These are phyloP conservation scores for Cyclotella kingstonii DNA, from an alignment of 108 stramenopile species.

Conservation along the genomic window DNA sequence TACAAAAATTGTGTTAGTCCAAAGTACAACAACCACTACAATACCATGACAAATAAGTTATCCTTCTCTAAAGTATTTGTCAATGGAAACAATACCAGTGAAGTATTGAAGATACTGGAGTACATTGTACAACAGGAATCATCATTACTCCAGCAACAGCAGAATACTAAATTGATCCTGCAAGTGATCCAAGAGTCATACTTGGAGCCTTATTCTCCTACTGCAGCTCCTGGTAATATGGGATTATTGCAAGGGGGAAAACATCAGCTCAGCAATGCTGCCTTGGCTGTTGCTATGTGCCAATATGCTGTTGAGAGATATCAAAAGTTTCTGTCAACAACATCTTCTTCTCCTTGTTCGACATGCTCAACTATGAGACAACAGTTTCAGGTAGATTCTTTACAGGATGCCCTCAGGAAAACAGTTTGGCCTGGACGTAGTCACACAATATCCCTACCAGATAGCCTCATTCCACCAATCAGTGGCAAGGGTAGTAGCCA, in stretches of 20 bases:
- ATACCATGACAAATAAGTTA: conserved; percentile 13
- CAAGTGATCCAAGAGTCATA: conserved; percentile 20
- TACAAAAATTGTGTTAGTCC: too few species aligned
- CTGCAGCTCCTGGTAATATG: conserved; percentile 5
- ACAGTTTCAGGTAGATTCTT: background rate
- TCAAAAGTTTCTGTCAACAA: background rate
- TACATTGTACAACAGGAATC: conserved; percentile 10
- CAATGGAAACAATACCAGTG: conserved; percentile 16
- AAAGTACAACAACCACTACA: too few species aligned
- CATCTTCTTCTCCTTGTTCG: background rate
- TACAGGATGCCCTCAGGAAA: conserved; percentile 43
- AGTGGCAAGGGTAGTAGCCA: too few species aligned
- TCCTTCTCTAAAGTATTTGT: conserved; percentile 18
- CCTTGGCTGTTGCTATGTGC: conserved; percentile 65
- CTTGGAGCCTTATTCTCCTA: conserved; percentile 10
- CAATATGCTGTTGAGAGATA: conserved; percentile 17
- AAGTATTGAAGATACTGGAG: conserved; percentile 5
- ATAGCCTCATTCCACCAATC: too few species aligned
- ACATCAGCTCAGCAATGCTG: conserved; percentile 77
- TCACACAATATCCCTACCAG: conserved; percentile 46
- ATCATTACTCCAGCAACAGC: conserved; percentile 1
- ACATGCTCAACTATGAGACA: too few species aligned
- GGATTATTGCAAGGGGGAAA: conserved; percentile 61
- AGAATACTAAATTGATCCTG: too few species aligned
- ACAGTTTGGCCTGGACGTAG: conserved; percentile 81